Evolutionary conservation across 768 basidiomycete genomes (phyloP).

Genomic region (Hericium coralloides): DNA sequence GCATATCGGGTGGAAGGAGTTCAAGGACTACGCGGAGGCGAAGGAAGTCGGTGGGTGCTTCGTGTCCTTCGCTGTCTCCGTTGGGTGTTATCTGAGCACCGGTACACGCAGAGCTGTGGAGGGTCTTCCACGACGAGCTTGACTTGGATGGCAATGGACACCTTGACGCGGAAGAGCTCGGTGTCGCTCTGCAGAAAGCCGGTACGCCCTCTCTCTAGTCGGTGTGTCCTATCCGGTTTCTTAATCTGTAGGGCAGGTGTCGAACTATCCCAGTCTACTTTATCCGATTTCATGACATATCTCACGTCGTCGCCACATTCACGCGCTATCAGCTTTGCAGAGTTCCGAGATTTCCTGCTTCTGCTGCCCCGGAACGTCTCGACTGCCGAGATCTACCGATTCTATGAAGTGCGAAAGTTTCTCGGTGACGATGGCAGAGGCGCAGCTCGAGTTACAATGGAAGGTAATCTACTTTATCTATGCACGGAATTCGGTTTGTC

Average conservation of each 20-base stretch:
- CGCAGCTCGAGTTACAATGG: slow-evolving; percentile 77
- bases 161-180: slow-evolving; percentile 58
- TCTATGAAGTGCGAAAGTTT: slow-evolving; percentile 62
- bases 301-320: slow-evolving; percentile 67
- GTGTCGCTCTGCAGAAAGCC: slow-evolving; percentile 57
- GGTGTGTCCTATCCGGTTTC: slow-evolving; percentile 2
- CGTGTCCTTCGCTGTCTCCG: not conserved
- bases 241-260: slow-evolving; percentile 45
- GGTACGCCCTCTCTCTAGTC: slow-evolving; percentile 35
- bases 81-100: slow-evolving; percentile 9
- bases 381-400: slow-evolving; percentile 77
- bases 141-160: slow-evolving; percentile 86
- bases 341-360: slow-evolving; percentile 87
- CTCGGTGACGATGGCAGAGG: slow-evolving; percentile 72
- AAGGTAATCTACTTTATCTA: slow-evolving; percentile 47
- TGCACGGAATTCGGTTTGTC: not conserved
- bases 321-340: slow-evolving; percentile 64
- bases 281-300: slow-evolving; percentile 74
- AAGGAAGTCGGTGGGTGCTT: slow-evolving; percentile 63
- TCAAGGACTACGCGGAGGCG: slow-evolving; percentile 63
- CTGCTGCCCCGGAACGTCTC: slow-evolving; percentile 77
- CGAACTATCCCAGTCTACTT: slow-evolving; percentile 52
- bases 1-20: slow-evolving; percentile 61
- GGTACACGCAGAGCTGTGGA: slow-evolving; percentile 66
- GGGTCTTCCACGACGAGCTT: slow-evolving; percentile 82